Evolutionary conservation across 164 flowering plant genomes (phyloP).

Genomic region (Kingdonia uniflora): DNA sequence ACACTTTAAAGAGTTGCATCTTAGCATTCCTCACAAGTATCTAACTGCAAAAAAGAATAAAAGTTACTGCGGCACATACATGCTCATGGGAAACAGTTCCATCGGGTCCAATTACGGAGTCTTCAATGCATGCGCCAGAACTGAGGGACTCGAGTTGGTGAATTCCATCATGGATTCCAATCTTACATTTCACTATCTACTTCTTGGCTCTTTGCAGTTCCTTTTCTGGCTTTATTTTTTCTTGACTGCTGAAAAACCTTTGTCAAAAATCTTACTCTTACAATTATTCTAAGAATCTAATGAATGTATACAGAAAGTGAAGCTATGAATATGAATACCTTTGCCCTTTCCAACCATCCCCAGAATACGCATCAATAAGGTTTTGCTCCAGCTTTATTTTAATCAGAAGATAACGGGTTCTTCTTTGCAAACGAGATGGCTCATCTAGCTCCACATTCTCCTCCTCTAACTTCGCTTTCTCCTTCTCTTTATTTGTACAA

Average conservation of each 20-base stretch:
- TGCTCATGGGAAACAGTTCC: slow-evolving; percentile 93
- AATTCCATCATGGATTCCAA: slow-evolving; percentile 83
- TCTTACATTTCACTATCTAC: slow-evolving; percentile 82
- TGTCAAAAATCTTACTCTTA: too few relatives aligned
- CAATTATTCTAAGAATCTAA: too few relatives aligned
- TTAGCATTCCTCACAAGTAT: not conserved
- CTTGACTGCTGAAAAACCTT: slow-evolving; percentile 49
- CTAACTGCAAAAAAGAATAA: not conserved
- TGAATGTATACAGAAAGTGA: not conserved
- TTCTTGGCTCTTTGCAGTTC: slow-evolving; percentile 80
- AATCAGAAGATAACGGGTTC: slow-evolving; percentile 76
- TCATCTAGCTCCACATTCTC: slow-evolving; percentile 48
- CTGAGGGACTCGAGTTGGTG: slow-evolving; percentile 72
- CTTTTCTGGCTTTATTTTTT: slow-evolving; percentile 87
- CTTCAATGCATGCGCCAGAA: slow-evolving; percentile 67
- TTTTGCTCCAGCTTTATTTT: slow-evolving; percentile 91
- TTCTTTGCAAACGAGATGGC: slow-evolving; percentile 69
- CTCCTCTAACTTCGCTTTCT: slow-evolving; percentile 38
- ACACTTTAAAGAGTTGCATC: too few relatives aligned
- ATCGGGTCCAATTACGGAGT: slow-evolving; percentile 66
- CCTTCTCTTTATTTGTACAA: slow-evolving; percentile 24
- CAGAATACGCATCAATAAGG: slow-evolving; percentile 90
- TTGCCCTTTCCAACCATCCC: slow-evolving; percentile 99
- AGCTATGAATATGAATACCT: slow-evolving; percentile 38
- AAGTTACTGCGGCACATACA: slow-evolving; percentile 29